phyloP scores from a whole-genome alignment of 2,329 filamentous ascomycete genomes.

The Colletotrichum cuscutae region DNA sequence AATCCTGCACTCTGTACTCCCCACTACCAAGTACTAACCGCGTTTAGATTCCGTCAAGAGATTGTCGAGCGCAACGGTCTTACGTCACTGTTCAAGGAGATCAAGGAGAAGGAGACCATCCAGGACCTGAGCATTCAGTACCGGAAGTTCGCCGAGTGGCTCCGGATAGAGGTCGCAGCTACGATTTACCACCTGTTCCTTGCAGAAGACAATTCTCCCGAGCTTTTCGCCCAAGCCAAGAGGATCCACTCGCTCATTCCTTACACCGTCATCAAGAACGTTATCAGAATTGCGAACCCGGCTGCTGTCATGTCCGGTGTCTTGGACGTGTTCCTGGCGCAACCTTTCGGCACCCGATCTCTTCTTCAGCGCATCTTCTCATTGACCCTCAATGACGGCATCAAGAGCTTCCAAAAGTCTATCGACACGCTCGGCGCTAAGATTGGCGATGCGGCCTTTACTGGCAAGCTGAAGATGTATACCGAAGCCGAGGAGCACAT shows the following conservation, averaged over 20 bases:
- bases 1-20: neutral
- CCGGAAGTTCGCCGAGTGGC: slow-evolving; percentile 97
- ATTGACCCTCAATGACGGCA: slow-evolving; percentile 89
- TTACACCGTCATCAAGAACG: slow-evolving; percentile 93
- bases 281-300: slow-evolving; percentile 95
- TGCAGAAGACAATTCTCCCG: slow-evolving; percentile 97
- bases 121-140: slow-evolving; percentile 93
- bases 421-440: slow-evolving; percentile 82
- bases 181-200: slow-evolving; percentile 98
- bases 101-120: slow-evolving; percentile 89
- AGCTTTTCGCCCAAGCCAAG: slow-evolving; percentile 93
- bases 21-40: slow-evolving; percentile 38
- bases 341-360: slow-evolving; percentile 90
- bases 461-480: slow-evolving; percentile 84
- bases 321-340: slow-evolving; percentile 93
- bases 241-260: slow-evolving; percentile 95
- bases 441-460: slow-evolving; percentile 83
- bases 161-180: slow-evolving; percentile 95
- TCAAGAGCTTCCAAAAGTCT: slow-evolving; percentile 84
- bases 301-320: slow-evolving; percentile 97
- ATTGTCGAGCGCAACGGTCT: slow-evolving; percentile 82
- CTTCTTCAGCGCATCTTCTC: slow-evolving; percentile 95
- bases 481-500: slow-evolving; percentile 78
- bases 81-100: slow-evolving; percentile 91
- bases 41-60: slow-evolving; percentile 69